Percentiles rank a stretch among this genome's conserved stretches.
phyloP scores from a whole-genome alignment of 306 rosid genomes.

The Rosa persica region DNA sequence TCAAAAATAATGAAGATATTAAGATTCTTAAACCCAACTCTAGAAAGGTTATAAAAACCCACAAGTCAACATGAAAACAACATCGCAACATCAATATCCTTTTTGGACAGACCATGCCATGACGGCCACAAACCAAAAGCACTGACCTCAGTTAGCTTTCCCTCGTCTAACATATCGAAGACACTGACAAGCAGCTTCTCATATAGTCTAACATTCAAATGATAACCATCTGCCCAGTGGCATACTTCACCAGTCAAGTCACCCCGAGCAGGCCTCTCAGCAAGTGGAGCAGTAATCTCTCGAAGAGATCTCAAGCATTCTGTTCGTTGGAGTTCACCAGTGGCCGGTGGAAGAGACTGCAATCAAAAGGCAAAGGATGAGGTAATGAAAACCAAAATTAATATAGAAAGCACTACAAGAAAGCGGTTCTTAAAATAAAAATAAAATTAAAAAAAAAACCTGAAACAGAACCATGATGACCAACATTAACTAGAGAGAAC shows the following conservation, averaged over 20 bases:
- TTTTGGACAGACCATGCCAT: constrained; percentile 18
- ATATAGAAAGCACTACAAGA: not conserved
- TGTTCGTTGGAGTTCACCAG: constrained; percentile 89
- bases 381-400: not conserved
- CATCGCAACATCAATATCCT: constrained; percentile 17
- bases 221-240: constrained; percentile 99
- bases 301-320: constrained; percentile 88
- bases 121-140: constrained; percentile 29
- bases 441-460: not conserved
- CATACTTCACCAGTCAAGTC: constrained; percentile 99
- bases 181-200: constrained; percentile 92
- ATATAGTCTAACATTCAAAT: constrained; percentile 78
- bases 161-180: constrained; percentile 96
- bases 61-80: not conserved
- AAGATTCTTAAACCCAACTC: not conserved
- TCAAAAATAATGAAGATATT: not conserved
- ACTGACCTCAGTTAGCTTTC: constrained; percentile 91
- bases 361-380: constrained; percentile 25
- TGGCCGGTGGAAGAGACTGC: constrained; percentile 81
- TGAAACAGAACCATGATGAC: not conserved
- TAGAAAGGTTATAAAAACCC: constrained; percentile 11
- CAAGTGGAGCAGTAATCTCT: constrained; percentile 80
- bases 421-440: not conserved
- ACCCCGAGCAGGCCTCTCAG: constrained; percentile 98
- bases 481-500: not conserved